A percentile compares a stretch with the other conserved stretches of the same genome.
phyloP scores from a whole-genome alignment of 345 rosid species.

The Limnanthes douglasii region DNA sequence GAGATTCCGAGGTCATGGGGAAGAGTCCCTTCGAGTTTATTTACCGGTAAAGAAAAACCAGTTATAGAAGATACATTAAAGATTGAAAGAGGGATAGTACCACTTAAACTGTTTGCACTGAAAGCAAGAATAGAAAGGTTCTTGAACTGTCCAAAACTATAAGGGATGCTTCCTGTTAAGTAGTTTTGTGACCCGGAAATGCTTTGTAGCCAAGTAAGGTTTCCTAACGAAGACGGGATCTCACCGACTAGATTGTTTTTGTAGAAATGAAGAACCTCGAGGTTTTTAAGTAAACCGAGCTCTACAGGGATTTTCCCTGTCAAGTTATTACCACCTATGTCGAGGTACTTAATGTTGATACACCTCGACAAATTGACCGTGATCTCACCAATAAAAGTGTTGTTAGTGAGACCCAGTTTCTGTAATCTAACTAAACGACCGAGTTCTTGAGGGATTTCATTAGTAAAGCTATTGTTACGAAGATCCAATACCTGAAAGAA shows the following conservation, averaged over 20 bases:
- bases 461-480: background rate
- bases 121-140: background rate
- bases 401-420: background rate
- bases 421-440: background rate
- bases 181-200: no score
- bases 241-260: background rate
- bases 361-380: background rate
- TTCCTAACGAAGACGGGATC: background rate
- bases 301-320: background rate
- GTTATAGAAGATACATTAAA: background rate
- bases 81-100: background rate
- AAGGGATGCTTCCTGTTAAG: no score
- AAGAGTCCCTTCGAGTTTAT: background rate
- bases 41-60: background rate
- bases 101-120: background rate
- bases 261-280: background rate
- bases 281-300: background rate
- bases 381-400: background rate
- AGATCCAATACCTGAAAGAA: no score
- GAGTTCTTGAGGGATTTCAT: constrained; percentile 4
- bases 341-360: background rate
- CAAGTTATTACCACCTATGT: background rate
- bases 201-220: no score
- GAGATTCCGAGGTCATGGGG: background rate
- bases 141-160: background rate